A percentile compares a stretch with the other conserved stretches of the same genome.
Conservation (phyloP, 768 basidiomycete genomes). For the Rhodosporidiobolus odoratus region DNA sequence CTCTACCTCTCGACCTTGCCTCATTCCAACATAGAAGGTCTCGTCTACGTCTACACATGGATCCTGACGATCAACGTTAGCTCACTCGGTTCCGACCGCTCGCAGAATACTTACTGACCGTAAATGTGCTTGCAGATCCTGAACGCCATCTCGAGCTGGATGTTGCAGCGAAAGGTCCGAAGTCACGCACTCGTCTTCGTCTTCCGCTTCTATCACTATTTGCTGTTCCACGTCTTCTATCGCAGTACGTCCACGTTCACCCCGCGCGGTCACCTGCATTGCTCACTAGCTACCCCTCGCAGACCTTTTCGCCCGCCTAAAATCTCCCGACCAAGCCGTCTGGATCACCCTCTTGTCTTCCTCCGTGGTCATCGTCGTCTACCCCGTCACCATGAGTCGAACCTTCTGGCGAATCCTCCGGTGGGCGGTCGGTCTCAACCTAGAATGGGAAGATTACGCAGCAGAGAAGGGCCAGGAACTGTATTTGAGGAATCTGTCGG, state of each 20-base stretch:
- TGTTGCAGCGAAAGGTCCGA: constrained; percentile 48
- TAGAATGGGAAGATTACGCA: constrained; percentile 47
- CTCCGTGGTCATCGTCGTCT: constrained; percentile 45
- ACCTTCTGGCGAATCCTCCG: constrained; percentile 45
- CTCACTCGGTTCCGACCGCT: background rate
- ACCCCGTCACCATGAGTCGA: constrained; percentile 50
- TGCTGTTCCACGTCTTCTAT: constrained; percentile 34
- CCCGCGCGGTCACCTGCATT: background rate
- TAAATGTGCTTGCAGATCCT: constrained; percentile 30
- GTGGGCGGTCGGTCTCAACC: constrained; percentile 45
- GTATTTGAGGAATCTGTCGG: constrained; percentile 49
- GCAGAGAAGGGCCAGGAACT: constrained; percentile 38
- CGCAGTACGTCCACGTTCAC: constrained; percentile 13
- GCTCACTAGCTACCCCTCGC: background rate
- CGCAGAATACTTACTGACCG: background rate
- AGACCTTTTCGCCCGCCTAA: constrained; percentile 47
- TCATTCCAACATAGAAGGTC: constrained; percentile 49
- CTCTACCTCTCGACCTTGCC: constrained; percentile 49
- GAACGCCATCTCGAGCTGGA: constrained; percentile 45
- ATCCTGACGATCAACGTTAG: constrained; percentile 44
- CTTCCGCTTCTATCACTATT: constrained; percentile 45
- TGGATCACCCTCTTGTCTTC: constrained; percentile 48
- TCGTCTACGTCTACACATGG: constrained; percentile 50
- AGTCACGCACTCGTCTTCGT: constrained; percentile 49
- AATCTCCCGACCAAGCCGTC: constrained; percentile 46